These are phyloP conservation scores for Penicillium glabrum DNA, from an alignment of 2,329 filamentous ascomycete species.

Conservation along the genomic window DNA sequence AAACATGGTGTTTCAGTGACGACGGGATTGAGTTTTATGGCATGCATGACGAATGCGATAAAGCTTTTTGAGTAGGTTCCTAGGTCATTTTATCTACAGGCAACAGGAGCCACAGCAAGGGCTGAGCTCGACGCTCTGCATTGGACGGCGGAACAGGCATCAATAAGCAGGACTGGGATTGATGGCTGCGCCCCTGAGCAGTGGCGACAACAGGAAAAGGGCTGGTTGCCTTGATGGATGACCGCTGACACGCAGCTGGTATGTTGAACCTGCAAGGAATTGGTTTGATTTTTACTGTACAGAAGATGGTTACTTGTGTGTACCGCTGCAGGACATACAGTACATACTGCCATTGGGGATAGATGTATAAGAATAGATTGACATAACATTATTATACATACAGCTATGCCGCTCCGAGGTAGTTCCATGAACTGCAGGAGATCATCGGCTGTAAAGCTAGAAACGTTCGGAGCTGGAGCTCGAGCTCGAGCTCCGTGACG, in stretches of 20 bases:
- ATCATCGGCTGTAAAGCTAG: not conserved
- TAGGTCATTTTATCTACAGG: not conserved
- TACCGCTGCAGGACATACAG: not conserved
- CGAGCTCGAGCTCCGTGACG: not conserved
- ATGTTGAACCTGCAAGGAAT: constrained; percentile 11
- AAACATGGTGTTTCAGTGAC: not conserved
- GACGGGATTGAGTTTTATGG: not conserved
- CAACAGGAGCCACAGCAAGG: not conserved
- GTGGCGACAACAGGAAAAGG: constrained; percentile 14
- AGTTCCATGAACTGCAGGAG: not conserved
- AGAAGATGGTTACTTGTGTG: not conserved
- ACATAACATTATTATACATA: no score
- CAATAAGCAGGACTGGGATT: not conserved
- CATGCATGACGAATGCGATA: not conserved
- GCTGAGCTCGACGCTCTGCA: not conserved
- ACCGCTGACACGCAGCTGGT: constrained; percentile 12
- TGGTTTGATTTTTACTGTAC: not conserved
- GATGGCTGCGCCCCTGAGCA: constrained; percentile 7
- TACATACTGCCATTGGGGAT: not conserved
- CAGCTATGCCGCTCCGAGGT: not conserved
- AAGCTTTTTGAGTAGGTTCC: not conserved
- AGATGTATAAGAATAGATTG: not conserved
- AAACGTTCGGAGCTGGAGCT: not conserved
- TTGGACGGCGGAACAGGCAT: not conserved
- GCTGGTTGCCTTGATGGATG: constrained; percentile 8